A percentile compares a stretch with the other conserved stretches of the same genome.
phyloP scores from a whole-genome alignment of 345 rosid genomes.

The Eucalyptus fibrosa region DNA sequence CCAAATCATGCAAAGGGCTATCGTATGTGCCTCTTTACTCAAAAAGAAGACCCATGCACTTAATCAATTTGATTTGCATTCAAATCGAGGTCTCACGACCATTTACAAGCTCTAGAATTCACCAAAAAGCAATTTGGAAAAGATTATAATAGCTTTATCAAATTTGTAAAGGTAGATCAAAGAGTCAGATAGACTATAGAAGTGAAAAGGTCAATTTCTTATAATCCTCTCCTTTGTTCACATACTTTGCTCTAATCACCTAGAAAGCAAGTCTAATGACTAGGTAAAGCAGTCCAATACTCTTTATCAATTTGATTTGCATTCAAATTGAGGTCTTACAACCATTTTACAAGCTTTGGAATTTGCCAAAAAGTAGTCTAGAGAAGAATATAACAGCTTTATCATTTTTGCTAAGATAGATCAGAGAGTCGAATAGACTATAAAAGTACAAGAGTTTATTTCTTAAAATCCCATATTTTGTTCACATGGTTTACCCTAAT shows the following conservation, averaged over 20 bases:
- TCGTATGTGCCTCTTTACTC: fast-evolving
- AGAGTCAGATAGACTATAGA: neutral
- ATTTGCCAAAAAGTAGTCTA: neutral
- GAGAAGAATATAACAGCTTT: neutral
- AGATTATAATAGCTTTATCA: neutral
- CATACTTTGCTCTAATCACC: neutral
- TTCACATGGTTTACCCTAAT: neutral
- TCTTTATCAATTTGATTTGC: neutral
- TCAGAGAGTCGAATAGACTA: neutral
- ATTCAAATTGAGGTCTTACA: too few species aligned
- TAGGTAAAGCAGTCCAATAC: too few species aligned
- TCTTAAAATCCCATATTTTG: neutral
- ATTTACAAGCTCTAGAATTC: neutral
- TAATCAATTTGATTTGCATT: neutral
- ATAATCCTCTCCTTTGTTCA: neutral
- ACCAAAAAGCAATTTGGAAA: neutral
- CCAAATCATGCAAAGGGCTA: neutral
- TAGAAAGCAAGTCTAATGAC: too few species aligned
- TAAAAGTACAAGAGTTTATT: neutral
- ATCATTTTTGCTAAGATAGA: neutral
- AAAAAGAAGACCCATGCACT: neutral
- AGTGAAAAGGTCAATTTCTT: too few species aligned
- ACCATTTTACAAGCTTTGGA: too few species aligned
- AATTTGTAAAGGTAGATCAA: neutral
- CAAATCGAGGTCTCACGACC: neutral